Evolutionary conservation across 495 filamentous ascomycete species (phyloP).

Genomic region (Thozetella sp.): DNA sequence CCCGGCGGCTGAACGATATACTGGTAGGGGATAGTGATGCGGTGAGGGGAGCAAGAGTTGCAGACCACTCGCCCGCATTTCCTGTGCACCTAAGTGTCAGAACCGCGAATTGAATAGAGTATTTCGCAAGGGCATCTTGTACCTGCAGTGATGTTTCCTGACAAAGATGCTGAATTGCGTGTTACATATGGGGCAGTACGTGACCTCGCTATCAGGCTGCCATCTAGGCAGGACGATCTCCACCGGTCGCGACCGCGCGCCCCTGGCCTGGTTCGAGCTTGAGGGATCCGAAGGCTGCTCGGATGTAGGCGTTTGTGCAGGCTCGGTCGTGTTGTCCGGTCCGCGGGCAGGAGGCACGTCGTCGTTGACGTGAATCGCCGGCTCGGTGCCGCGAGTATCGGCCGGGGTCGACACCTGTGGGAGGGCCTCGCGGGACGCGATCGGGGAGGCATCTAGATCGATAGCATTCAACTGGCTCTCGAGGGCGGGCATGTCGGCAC

Average conservation of each 20-base stretch:
- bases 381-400: no score
- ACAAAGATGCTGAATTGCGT: conserved; percentile 82
- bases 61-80: conserved; percentile 98
- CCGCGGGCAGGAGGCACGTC: no score
- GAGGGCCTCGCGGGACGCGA: no score
- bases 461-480: no score
- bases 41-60: conserved; percentile 86
- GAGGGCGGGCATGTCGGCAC: no score
- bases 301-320: no score
- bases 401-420: no score
- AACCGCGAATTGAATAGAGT: not conserved
- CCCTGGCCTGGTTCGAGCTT: not conserved
- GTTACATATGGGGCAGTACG: conserved; percentile 79
- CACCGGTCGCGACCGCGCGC: conserved; percentile 7
- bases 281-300: conserved; percentile 2
- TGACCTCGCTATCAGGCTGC: conserved; percentile 84
- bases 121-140: conserved; percentile 23
- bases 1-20: conserved; percentile 87
- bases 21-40: conserved; percentile 90
- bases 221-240: conserved; percentile 66
- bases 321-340: no score
- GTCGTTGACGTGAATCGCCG: no score
- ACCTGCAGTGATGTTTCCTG: conserved; percentile 89
- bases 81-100: conserved; percentile 42
- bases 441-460: no score